phyloP scores from a whole-genome alignment of 345 rosid genomes.

The Murraya paniculata region DNA sequence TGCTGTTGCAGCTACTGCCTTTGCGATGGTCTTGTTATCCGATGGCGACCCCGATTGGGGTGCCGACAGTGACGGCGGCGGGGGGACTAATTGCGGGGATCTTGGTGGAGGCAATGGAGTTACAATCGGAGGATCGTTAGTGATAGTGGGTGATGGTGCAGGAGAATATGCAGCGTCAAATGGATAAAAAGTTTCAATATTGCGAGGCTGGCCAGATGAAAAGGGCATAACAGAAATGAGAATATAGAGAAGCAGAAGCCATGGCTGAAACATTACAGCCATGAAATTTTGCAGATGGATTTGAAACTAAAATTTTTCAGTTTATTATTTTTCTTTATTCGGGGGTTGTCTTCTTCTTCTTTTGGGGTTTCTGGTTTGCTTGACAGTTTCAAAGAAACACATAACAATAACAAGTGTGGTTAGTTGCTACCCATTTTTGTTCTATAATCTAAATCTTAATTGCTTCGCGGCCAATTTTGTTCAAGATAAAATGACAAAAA shows the following conservation, averaged over 20 bases:
- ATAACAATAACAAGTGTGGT: slow-evolving; percentile 10
- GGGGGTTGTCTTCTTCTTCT: slow-evolving; percentile 4
- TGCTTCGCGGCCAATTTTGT: slow-evolving; percentile 12
- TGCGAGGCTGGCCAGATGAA: slow-evolving; percentile 50
- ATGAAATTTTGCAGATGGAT: slow-evolving; percentile 20
- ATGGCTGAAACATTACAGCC: slow-evolving; percentile 39
- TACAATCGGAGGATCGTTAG: not conserved
- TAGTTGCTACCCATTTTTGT: slow-evolving; percentile 25
- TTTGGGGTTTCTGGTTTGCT: slow-evolving; percentile 20
- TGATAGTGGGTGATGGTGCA: slow-evolving; percentile 6
- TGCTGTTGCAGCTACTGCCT: slow-evolving; percentile 65
- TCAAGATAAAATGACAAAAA: not conserved
- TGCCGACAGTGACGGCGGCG: not conserved
- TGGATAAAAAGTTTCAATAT: slow-evolving; percentile 65
- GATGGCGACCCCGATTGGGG: slow-evolving; percentile 26
- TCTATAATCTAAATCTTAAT: not conserved
- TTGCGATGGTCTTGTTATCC: slow-evolving; percentile 29
- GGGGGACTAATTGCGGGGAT: not conserved
- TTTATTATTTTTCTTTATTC: not conserved
- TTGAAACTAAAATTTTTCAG: slow-evolving; percentile 12
- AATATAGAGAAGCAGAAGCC: slow-evolving; percentile 22
- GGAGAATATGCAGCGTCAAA: slow-evolving; percentile 16
- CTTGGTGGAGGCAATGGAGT: not conserved
- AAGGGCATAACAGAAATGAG: slow-evolving; percentile 23
- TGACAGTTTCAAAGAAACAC: slow-evolving; percentile 27